Conservation (phyloP, 2,329 filamentous ascomycete genomes). For the Dothideomycetes sp. region DNA sequence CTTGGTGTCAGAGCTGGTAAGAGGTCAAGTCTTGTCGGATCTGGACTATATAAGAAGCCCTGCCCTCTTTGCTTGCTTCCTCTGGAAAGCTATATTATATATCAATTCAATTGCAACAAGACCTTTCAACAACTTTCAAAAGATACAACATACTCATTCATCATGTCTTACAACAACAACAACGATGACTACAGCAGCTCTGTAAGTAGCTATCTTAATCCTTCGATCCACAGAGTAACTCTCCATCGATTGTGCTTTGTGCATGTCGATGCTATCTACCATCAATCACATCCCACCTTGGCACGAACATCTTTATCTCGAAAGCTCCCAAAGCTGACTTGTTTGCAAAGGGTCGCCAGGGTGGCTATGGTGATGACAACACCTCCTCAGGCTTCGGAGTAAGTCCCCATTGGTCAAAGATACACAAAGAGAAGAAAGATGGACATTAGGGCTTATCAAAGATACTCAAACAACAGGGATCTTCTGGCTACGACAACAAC, state of each 20-base stretch:
- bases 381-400: conserved; percentile 2
- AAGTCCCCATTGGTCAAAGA: not conserved
- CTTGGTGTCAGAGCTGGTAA: no score
- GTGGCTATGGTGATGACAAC: not conserved
- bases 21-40: no score
- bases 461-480: not conserved
- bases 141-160: not conserved
- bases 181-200: conserved; percentile 9
- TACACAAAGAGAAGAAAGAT: not conserved
- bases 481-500: conserved; percentile 5
- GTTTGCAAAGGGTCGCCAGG: conserved; percentile 1
- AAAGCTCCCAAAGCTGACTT: no score
- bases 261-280: conserved; percentile 1
- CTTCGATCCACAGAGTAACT: not conserved
- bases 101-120: not conserved
- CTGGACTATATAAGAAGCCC: no score
- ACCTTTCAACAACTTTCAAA: not conserved
- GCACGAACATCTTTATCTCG: not conserved
- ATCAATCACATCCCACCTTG: not conserved
- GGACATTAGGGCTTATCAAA: not conserved
- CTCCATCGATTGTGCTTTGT: no score
- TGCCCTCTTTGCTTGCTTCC: no score
- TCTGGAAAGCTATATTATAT: no score
- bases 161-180: conserved; percentile 11
- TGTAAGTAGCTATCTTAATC: conserved; percentile 7